Conservation (phyloP, 495 filamentous ascomycete genomes). For the Pseudoneurospora amorphoporcata region DNA sequence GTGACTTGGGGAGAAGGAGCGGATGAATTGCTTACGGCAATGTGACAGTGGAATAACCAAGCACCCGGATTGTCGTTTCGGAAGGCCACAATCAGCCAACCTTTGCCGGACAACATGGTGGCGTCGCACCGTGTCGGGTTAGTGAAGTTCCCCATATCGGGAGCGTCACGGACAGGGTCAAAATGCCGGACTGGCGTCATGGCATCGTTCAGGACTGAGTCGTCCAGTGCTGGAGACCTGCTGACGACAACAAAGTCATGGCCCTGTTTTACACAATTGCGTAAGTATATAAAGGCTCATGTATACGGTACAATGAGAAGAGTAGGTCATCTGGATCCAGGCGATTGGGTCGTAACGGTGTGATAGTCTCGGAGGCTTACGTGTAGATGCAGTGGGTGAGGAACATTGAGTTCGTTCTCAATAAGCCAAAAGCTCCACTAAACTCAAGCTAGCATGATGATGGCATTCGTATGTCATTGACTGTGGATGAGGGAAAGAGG, state of each 20-base stretch:
- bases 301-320: background rate
- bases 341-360: background rate
- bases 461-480: background rate
- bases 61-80: slow-evolving; percentile 41
- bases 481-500: background rate
- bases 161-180: slow-evolving; percentile 11
- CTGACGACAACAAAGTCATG: slow-evolving; percentile 9
- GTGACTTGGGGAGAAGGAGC: background rate
- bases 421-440: slow-evolving; percentile 15
- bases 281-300: slow-evolving; percentile 23
- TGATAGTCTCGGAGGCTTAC: slow-evolving; percentile 8
- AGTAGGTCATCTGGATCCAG: background rate
- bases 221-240: slow-evolving; percentile 28
- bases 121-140: slow-evolving; percentile 23
- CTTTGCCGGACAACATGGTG: slow-evolving; percentile 35
- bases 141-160: slow-evolving; percentile 18
- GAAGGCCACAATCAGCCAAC: slow-evolving; percentile 39
- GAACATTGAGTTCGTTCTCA: slow-evolving; percentile 29
- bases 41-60: slow-evolving; percentile 48
- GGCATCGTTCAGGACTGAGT: slow-evolving; percentile 33
- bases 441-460: background rate
- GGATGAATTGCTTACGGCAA: slow-evolving; percentile 18
- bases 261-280: slow-evolving; percentile 29
- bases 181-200: slow-evolving; percentile 10
- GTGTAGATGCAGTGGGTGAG: slow-evolving; percentile 44